These are phyloP conservation scores for Trifolium repens DNA, from an alignment of 306 rosid genomes.

Conservation along the genomic window DNA sequence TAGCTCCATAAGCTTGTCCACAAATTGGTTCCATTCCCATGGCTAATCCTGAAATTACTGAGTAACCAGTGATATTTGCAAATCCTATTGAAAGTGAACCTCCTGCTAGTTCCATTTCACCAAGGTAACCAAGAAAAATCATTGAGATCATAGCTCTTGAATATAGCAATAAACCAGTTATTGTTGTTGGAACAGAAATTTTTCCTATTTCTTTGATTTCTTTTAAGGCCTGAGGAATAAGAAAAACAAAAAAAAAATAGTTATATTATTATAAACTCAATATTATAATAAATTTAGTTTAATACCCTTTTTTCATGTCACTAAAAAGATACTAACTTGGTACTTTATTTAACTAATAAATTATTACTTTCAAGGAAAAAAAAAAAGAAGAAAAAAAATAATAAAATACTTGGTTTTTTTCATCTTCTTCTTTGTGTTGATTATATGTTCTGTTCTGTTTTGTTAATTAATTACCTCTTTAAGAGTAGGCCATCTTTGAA, in stretches of 20 bases:
- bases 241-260: constrained; percentile 8
- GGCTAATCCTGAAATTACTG: constrained; percentile 93
- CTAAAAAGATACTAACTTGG: constrained; percentile 20
- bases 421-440: neutral
- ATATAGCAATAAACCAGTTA: constrained; percentile 76
- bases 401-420: neutral
- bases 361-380: neutral
- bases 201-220: constrained; percentile 89
- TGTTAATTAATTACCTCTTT: constrained; percentile 65
- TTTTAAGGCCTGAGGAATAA: constrained; percentile 58
- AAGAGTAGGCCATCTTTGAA: constrained; percentile 80
- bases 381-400: neutral
- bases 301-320: constrained; percentile 27
- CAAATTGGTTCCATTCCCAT: constrained; percentile 99
- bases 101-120: constrained; percentile 92
- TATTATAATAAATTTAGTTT: neutral
- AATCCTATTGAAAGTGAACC: constrained; percentile 95
- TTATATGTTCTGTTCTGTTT: neutral
- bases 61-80: constrained; percentile 99
- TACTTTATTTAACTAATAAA: constrained; percentile 20
- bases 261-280: neutral
- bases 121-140: constrained; percentile 94
- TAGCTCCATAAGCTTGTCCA: constrained; percentile 95
- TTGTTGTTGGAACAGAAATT: constrained; percentile 79
- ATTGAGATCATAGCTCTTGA: constrained; percentile 98